Percentiles rank a stretch among this genome's conserved stretches.
Evolutionary conservation across 441 rosid species (phyloP).

Genomic region (Arabidopsis hybrid): DNA sequence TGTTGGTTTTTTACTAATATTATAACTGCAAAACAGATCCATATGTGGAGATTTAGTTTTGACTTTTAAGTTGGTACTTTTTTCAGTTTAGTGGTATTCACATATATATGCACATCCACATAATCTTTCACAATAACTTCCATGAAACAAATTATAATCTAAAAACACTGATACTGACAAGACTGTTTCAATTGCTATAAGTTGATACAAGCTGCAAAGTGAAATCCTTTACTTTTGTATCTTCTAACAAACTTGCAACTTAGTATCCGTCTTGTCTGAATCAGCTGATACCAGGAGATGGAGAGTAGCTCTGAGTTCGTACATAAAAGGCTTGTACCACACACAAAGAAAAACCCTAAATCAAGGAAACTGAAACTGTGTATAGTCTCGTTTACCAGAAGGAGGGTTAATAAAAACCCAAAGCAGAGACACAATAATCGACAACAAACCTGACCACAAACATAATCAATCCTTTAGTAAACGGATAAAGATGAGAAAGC

Average conservation of each 20-base stretch:
- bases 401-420: slow-evolving; percentile 46
- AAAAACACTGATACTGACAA: not conserved
- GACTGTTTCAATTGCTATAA: slow-evolving; percentile 5
- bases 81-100: not conserved
- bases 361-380: slow-evolving; percentile 71
- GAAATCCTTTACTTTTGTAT: slow-evolving; percentile 79
- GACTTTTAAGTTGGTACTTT: not conserved
- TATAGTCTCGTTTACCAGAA: slow-evolving; percentile 50
- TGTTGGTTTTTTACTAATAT: too few relatives aligned
- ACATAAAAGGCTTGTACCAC: slow-evolving; percentile 7
- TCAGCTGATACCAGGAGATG: slow-evolving; percentile 72
- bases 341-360: not conserved
- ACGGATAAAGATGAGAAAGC: slow-evolving; percentile 46
- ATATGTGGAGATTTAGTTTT: slow-evolving; percentile 7
- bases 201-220: slow-evolving; percentile 71
- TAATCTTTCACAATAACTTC: too few relatives aligned
- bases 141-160: too few relatives aligned
- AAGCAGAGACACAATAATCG: slow-evolving; percentile 43
- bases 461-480: slow-evolving; percentile 49
- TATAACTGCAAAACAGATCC: not conserved
- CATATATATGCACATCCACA: too few relatives aligned
- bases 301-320: slow-evolving; percentile 51
- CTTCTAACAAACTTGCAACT: slow-evolving; percentile 54
- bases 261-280: slow-evolving; percentile 61
- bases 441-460: slow-evolving; percentile 48